Conservation (phyloP, 2,329 filamentous ascomycete genomes). For the Hypoxylon sp. region DNA sequence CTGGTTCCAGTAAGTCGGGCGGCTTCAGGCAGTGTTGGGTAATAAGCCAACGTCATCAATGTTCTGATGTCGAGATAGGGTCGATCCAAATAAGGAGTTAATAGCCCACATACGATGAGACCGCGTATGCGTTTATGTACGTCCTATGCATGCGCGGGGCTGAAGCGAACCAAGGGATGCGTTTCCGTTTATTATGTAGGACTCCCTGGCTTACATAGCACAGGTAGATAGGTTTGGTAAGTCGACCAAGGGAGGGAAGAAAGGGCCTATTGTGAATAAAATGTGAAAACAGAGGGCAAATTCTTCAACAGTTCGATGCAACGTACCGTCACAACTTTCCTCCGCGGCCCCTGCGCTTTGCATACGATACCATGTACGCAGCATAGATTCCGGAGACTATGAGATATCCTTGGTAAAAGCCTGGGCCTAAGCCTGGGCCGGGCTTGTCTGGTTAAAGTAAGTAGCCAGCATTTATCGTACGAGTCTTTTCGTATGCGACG, state of each 20-base stretch:
- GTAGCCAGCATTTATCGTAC: slow-evolving; percentile 28
- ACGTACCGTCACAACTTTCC: slow-evolving; percentile 35
- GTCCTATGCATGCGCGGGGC: slow-evolving; percentile 38
- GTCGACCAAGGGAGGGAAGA: slow-evolving; percentile 9
- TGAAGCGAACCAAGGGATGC: slow-evolving; percentile 38
- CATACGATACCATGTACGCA: slow-evolving; percentile 26
- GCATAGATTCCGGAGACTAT: slow-evolving; percentile 4
- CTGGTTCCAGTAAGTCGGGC: slow-evolving; percentile 33
- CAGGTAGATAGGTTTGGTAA: slow-evolving; percentile 31
- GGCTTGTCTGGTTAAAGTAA: slow-evolving; percentile 7
- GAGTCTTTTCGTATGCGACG: slow-evolving; percentile 19
- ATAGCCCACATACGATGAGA: slow-evolving; percentile 30
- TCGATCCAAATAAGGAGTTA: slow-evolving; percentile 24
- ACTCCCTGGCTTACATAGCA: slow-evolving; percentile 16
- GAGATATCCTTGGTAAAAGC: slow-evolving; percentile 22
- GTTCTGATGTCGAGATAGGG: slow-evolving; percentile 24
- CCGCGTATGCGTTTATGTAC: slow-evolving; percentile 21
- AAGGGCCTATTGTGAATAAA: slow-evolving; percentile 5
- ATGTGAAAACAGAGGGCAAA: slow-evolving; percentile 14
- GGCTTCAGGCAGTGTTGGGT: slow-evolving; percentile 12
- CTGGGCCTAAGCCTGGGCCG: slow-evolving; percentile 15
- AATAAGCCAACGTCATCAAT: slow-evolving; percentile 29
- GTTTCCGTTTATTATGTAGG: slow-evolving; percentile 37
- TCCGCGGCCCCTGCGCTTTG: slow-evolving; percentile 35
- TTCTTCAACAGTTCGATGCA: slow-evolving; percentile 32